Evolutionary conservation across 2,329 filamentous ascomycete species (phyloP).

Genomic region (Arthrobotrys sphaeroides): DNA sequence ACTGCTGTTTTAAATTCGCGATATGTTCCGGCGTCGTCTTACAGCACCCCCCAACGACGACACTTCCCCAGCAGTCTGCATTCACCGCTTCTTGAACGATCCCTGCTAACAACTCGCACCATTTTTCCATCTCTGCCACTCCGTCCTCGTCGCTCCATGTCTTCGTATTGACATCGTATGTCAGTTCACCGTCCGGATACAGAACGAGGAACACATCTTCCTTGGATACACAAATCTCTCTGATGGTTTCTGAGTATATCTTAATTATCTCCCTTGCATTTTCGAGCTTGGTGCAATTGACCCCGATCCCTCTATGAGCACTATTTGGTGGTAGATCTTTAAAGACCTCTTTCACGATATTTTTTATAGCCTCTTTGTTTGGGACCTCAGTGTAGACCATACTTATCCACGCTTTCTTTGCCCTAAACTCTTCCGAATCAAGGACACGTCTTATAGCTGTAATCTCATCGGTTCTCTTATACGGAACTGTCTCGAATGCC

Average conservation of each 20-base stretch:
- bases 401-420: conserved; percentile 35
- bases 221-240: background rate
- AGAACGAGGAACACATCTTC: conserved; percentile 14
- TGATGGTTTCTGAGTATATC: conserved; percentile 27
- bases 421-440: conserved; percentile 4
- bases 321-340: background rate
- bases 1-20: background rate
- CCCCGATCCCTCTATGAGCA: conserved; percentile 29
- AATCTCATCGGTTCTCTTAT: conserved; percentile 34
- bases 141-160: conserved; percentile 34
- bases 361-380: background rate
- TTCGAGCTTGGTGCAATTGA: conserved; percentile 45
- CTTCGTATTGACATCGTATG: conserved; percentile 45
- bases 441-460: conserved; percentile 17
- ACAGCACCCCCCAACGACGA: conserved; percentile 41
- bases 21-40: conserved; percentile 44
- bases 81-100: background rate
- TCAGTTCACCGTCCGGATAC: conserved; percentile 43
- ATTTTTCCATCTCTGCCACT: conserved; percentile 26
- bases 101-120: conserved; percentile 14
- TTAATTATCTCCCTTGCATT: conserved; percentile 3
- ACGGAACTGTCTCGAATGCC: conserved; percentile 43
- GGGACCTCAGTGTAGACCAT: conserved; percentile 28
- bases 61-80: conserved; percentile 24
- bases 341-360: conserved; percentile 26